phyloP scores from a whole-genome alignment of 1,284 basidiomycete genomes.

The Inonotus obliquus region DNA sequence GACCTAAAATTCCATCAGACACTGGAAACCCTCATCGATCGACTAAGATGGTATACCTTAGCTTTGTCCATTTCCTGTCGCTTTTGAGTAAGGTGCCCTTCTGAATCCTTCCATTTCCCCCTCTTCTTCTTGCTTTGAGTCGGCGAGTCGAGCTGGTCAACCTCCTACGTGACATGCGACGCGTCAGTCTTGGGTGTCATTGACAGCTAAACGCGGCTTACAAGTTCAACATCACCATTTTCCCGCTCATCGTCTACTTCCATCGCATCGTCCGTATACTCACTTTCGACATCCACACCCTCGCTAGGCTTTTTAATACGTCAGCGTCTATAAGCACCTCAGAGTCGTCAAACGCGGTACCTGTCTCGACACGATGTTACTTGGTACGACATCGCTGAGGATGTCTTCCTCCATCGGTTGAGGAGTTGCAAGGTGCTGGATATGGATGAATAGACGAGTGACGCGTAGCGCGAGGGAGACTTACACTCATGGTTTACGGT shows the following conservation, averaged over 20 bases:
- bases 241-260: slow-evolving; percentile 61
- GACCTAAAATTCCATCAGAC: slow-evolving; percentile 44
- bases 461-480: neutral
- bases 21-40: neutral
- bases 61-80: slow-evolving; percentile 80
- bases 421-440: slow-evolving; percentile 12
- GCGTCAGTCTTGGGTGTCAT: neutral
- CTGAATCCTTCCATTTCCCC: slow-evolving; percentile 64
- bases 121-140: slow-evolving; percentile 45
- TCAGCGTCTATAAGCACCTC: slow-evolving; percentile 15
- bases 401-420: slow-evolving; percentile 62
- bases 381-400: slow-evolving; percentile 75
- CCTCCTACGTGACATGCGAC: slow-evolving; percentile 19
- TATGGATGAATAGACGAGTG: neutral
- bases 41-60: slow-evolving; percentile 44
- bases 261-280: slow-evolving; percentile 46
- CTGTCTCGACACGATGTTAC: slow-evolving; percentile 79
- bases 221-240: slow-evolving; percentile 51
- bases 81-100: slow-evolving; percentile 61
- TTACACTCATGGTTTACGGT: slow-evolving; percentile 4
- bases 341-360: slow-evolving; percentile 30
- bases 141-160: slow-evolving; percentile 33
- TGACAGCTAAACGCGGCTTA: slow-evolving; percentile 24
- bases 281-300: slow-evolving; percentile 61
- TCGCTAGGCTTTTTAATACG: slow-evolving; percentile 53